These are phyloP conservation scores for Chlorella sp. DNA, from an alignment of 139 green algal genomes.

Conservation along the genomic window DNA sequence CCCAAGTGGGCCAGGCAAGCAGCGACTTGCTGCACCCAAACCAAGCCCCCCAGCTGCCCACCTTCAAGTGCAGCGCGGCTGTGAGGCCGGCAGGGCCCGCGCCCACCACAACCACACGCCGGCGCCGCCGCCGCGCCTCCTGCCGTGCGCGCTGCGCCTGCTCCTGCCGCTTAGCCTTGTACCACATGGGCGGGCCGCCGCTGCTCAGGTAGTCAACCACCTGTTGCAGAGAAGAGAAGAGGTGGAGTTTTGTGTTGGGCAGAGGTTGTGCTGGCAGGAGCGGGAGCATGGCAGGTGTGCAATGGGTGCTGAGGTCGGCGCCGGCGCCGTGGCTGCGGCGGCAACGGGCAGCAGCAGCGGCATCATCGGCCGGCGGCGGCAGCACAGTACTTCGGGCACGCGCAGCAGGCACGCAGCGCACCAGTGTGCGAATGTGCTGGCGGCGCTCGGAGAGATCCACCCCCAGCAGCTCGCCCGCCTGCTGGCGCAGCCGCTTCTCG, in stretches of 20 bases:
- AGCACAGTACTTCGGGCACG: too few relatives aligned
- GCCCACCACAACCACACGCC: conserved; percentile 79
- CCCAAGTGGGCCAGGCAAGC: too few relatives aligned
- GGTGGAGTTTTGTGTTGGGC: too few relatives aligned
- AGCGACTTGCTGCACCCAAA: not conserved
- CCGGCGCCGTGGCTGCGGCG: too few relatives aligned
- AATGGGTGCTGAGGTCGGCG: too few relatives aligned
- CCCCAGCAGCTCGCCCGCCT: conserved; percentile 60
- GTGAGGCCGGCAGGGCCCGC: conserved; percentile 84
- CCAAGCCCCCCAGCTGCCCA: not conserved
- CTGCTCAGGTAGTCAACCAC: conserved; percentile 38
- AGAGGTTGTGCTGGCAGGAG: too few relatives aligned
- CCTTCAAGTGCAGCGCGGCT: conserved; percentile 77
- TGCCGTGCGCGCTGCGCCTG: conserved; percentile 31
- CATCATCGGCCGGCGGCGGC: too few relatives aligned
- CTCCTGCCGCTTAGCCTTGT: conserved; percentile 22
- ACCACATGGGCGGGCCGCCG: conserved; percentile 8
- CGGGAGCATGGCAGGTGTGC: too few relatives aligned
- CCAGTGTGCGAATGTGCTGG: conserved; percentile 46
- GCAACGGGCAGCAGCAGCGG: too few relatives aligned
- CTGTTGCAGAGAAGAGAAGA: conserved; percentile 3
- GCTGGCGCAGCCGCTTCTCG: conserved; percentile 71
- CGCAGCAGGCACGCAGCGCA: too few relatives aligned
- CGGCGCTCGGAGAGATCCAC: conserved; percentile 54
- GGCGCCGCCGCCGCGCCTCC: conserved; percentile 21